These are phyloP conservation scores for Penicillium turbatum DNA, from an alignment of 495 filamentous ascomycete species.

Conservation along the genomic window DNA sequence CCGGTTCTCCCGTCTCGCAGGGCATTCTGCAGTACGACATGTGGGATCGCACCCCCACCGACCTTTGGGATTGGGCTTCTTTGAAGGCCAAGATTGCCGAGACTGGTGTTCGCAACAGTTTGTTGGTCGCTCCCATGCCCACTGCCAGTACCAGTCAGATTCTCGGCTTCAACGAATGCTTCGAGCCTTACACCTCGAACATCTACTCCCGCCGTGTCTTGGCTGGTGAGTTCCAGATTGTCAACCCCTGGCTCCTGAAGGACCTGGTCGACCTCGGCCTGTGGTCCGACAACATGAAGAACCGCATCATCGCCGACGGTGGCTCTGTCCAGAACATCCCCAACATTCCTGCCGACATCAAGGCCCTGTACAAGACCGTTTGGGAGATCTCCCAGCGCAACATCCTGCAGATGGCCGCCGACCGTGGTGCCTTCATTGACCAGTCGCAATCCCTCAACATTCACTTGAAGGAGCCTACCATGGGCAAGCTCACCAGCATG, in stretches of 20 bases:
- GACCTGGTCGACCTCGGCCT: constrained; percentile 96
- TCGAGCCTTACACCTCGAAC: constrained; percentile 99
- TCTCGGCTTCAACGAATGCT: constrained; percentile 97
- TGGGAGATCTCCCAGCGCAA: constrained; percentile 98
- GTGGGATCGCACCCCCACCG: constrained; percentile 90
- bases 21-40: constrained; percentile 98
- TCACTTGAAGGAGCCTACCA: constrained; percentile 97
- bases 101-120: constrained; percentile 88
- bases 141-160: constrained; percentile 96
- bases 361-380: constrained; percentile 97
- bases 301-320: constrained; percentile 95
- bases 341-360: constrained; percentile 93
- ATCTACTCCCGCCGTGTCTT: constrained; percentile 98
- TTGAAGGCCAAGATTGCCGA: constrained; percentile 88
- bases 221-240: constrained; percentile 97
- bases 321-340: constrained; percentile 95
- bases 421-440: constrained; percentile 96
- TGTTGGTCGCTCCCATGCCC: constrained; percentile 95
- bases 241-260: constrained; percentile 98
- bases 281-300: constrained; percentile 99
- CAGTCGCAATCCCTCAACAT: constrained; percentile 99
- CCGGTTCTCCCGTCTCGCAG: constrained; percentile 90
- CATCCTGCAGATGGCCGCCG: constrained; percentile 95
- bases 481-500: constrained; percentile 99
- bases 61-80: constrained; percentile 92